phyloP scores from a whole-genome alignment of 257 asterid genomes.

The Cordia subcordata region DNA sequence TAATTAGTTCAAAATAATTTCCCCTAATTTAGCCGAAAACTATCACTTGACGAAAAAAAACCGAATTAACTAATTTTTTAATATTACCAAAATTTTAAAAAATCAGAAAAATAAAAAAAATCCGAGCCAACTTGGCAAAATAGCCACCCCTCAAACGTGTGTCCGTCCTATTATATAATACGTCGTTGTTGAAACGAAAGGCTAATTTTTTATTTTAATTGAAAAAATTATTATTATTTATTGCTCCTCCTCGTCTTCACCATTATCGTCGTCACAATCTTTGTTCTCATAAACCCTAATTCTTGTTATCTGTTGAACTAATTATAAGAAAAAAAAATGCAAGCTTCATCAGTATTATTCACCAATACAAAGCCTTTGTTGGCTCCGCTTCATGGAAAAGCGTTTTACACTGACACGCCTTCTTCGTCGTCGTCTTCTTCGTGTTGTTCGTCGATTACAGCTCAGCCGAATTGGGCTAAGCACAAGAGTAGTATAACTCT shows the following conservation, averaged over 20 bases:
- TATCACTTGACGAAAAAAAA: too few relatives aligned
- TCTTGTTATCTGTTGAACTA: neutral
- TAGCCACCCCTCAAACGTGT: neutral
- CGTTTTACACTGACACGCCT: slow-evolving; percentile 7
- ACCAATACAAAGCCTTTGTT: slow-evolving; percentile 1
- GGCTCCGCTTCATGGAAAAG: slow-evolving; percentile 27
- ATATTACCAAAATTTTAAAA: too few relatives aligned
- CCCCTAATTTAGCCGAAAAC: too few relatives aligned
- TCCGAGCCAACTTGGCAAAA: neutral
- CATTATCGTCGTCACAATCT: neutral
- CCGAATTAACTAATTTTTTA: too few relatives aligned
- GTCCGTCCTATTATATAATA: neutral
- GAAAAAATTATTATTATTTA: neutral
- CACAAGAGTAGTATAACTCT: slow-evolving; percentile 32
- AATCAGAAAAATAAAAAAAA: too few relatives aligned
- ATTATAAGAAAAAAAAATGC: neutral
- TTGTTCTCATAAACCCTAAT: neutral
- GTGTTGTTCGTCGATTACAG: slow-evolving; percentile 9
- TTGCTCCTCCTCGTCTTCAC: neutral
- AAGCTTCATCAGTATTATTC: neutral
- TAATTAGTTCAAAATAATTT: too few relatives aligned
- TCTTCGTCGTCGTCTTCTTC: slow-evolving; percentile 6
- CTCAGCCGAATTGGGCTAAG: slow-evolving; percentile 35
- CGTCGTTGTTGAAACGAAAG: neutral
- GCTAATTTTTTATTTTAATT: neutral